Percentiles rank a stretch among this genome's conserved stretches.
phyloP scores from a whole-genome alignment of 2,329 filamentous ascomycete species.

The Plectosphaerella plurivora region DNA sequence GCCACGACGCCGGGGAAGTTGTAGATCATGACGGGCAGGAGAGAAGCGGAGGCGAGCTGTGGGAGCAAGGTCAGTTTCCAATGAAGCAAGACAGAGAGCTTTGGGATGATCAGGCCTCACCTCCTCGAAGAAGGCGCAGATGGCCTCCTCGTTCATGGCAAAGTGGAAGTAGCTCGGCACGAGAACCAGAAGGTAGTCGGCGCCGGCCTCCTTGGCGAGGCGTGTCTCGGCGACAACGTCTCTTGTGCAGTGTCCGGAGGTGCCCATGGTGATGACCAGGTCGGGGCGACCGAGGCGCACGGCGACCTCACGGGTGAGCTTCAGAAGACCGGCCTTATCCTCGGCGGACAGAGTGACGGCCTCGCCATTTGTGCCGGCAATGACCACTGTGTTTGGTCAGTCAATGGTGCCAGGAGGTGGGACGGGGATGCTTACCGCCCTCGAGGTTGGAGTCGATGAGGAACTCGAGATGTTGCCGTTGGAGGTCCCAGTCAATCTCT shows the following conservation, averaged over 20 bases:
- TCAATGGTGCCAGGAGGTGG: background rate
- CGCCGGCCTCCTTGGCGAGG: constrained; percentile 58
- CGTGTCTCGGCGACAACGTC: constrained; percentile 62
- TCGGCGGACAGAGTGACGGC: constrained; percentile 62
- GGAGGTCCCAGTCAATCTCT: constrained; percentile 51
- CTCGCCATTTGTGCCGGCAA: constrained; percentile 71
- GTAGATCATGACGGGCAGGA: constrained; percentile 65
- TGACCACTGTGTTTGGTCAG: constrained; percentile 40
- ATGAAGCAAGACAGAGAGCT: constrained; percentile 47
- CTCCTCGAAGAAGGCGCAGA: constrained; percentile 60
- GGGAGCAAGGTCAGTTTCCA: constrained; percentile 54
- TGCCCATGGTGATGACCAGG: constrained; percentile 63
- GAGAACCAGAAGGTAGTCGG: constrained; percentile 63
- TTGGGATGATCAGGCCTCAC: constrained; percentile 22
- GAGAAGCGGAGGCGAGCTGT: constrained; percentile 51
- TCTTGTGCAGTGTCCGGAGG: constrained; percentile 60
- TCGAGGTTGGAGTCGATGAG: constrained; percentile 49
- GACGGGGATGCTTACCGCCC: constrained; percentile 21
- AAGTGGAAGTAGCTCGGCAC: constrained; percentile 69
- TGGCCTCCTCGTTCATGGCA: constrained; percentile 54
- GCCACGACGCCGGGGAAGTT: constrained; percentile 67
- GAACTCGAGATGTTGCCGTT: constrained; percentile 49
- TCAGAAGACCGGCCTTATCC: constrained; percentile 59
- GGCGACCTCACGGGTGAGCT: constrained; percentile 56
- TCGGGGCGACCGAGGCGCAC: constrained; percentile 49